Conservation (phyloP, 176 grass and related monocot genomes). For the Phoenix dactylifera region DNA sequence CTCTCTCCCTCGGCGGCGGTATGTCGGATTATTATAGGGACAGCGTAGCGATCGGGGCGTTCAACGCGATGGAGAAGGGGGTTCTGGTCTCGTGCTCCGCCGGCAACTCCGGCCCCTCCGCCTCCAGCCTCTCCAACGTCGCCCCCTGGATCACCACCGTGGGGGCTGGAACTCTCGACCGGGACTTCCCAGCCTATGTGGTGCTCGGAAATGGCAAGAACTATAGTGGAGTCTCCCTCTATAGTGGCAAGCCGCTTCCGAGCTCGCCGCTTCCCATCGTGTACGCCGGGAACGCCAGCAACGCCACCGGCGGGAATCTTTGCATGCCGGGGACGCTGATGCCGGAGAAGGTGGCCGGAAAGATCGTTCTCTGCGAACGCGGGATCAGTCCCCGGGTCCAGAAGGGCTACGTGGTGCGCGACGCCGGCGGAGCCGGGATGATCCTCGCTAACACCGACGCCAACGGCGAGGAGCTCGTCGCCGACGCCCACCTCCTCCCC, state of each 20-base stretch:
- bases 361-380: conserved; percentile 81
- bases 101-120: conserved; percentile 56
- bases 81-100: conserved; percentile 80
- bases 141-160: conserved; percentile 89
- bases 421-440: conserved; percentile 70
- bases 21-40: conserved; percentile 61
- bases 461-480: conserved; percentile 86
- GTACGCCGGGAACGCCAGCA: conserved; percentile 72
- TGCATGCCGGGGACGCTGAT: conserved; percentile 65
- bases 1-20: conserved; percentile 78
- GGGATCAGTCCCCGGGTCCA: conserved; percentile 72
- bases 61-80: conserved; percentile 65
- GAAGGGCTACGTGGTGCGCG: conserved; percentile 69
- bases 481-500: conserved; percentile 71
- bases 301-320: conserved; percentile 63
- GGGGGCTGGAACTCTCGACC: conserved; percentile 61
- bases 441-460: conserved; percentile 71
- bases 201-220: conserved; percentile 70
- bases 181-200: conserved; percentile 87
- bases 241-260: conserved; percentile 48
- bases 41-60: conserved; percentile 77
- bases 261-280: conserved; percentile 29
- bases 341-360: conserved; percentile 60
- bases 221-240: conserved; percentile 64
- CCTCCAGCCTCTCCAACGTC: conserved; percentile 62